These are phyloP conservation scores for Ceratorhiza oryzae-sativae DNA, from an alignment of 1,284 basidiomycete species.

Conservation along the genomic window DNA sequence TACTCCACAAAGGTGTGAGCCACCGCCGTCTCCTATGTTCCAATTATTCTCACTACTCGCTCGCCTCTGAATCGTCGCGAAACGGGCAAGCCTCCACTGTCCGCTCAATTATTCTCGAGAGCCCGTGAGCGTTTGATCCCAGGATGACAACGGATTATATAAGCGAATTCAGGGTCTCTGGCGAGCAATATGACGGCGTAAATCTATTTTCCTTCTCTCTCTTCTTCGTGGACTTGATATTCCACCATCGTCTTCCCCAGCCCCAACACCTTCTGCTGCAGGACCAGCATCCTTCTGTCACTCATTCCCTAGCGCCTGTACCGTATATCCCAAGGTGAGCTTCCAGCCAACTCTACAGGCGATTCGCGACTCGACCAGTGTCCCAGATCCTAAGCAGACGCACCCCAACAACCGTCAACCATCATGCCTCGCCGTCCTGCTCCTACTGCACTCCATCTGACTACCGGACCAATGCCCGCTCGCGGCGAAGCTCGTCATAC, in stretches of 20 bases:
- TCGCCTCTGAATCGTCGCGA: background rate
- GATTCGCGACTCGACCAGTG: background rate
- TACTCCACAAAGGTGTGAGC: background rate
- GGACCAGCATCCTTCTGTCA: background rate
- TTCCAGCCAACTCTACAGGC: background rate
- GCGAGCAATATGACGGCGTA: background rate
- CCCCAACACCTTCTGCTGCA: background rate
- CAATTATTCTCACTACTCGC: too few species aligned
- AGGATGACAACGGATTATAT: background rate
- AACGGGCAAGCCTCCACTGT: too few species aligned
- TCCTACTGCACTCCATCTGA: conserved; percentile 35
- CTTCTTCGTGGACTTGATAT: background rate
- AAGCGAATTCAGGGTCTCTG: background rate
- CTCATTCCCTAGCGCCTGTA: conserved; percentile 3
- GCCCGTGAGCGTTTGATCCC: background rate
- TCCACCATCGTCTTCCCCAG: background rate
- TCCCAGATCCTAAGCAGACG: background rate
- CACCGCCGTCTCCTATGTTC: background rate
- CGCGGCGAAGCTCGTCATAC: conserved; percentile 35
- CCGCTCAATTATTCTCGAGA: background rate
- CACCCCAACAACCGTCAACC: background rate
- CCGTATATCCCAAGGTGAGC: background rate
- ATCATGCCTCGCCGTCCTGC: conserved; percentile 40
- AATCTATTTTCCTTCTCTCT: background rate
- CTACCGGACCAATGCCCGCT: conserved; percentile 30